Base-by-base conservation (phyloP, 2,329 filamentous ascomycete genomes). In the Curvularia hawaiiensis region DNA sequence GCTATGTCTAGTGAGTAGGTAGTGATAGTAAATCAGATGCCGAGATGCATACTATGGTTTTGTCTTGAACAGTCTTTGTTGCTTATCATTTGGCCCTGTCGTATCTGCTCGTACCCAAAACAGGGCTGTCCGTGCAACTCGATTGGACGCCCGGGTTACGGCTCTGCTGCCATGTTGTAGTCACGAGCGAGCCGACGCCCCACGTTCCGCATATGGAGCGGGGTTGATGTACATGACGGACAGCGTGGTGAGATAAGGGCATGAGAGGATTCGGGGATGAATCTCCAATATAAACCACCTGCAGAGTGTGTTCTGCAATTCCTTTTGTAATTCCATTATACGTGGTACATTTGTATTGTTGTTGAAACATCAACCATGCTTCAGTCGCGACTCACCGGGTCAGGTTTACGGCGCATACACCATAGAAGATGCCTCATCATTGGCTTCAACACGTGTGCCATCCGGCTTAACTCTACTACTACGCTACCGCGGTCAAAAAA, bases 201-300 rank as follows among this genome's bases (percentile, higher is more conserved):
- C 54, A 61, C 61, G 58, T 62, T 62, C 56, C 56, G 56, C 54
- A 64, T 49, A 38, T 44, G 52, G 51, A 62, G 67, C 67, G 67
- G 67, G 67, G 67, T 41, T 41, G 52, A 43, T 62, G 20, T 46
- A 53, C 22, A 40, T 59, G 53, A 55, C 61, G 60, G 48, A 52
- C 48, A 54, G 57, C 46, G 49, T n/a, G 26, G 56, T 54, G 45
- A 61, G 66, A 69, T 68, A 68, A 68, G 61, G 52, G 30, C 52
- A 57, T 33, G 49, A 41, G 45, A 22, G 39, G 26, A 44, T 20
- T 22, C 18, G 39, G 49, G 43, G 40, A 33, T 38, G 35, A 12
- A 20, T 38, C 30, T 22, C 10, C 3, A 1, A 22, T 31, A 44
- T 9, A 50, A 18, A 48, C 35, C 28, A 48, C 35, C 20, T 26